Conservation (phyloP, 805 yeast genomes). For the Metschnikowia henanensis region DNA sequence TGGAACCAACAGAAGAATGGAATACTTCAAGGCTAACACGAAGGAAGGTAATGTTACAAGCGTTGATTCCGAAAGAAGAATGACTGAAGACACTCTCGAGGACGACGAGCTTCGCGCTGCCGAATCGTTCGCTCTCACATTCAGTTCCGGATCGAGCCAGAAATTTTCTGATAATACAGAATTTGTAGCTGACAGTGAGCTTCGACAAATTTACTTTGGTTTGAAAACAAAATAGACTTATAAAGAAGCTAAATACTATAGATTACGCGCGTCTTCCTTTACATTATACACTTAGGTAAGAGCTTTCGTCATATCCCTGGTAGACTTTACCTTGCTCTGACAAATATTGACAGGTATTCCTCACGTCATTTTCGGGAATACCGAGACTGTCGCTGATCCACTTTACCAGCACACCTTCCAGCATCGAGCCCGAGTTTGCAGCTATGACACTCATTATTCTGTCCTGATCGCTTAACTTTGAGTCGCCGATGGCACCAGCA, state of each 20-base stretch:
- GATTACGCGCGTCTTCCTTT: too few species aligned
- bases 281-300: conserved; percentile 40
- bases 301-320: conserved; percentile 66
- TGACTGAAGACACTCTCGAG: too few species aligned
- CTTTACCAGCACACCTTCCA: conserved; percentile 73
- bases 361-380: conserved; percentile 49
- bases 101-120: conserved; percentile 19
- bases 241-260: too few species aligned
- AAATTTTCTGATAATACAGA: conserved; percentile 11
- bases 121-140: conserved; percentile 19
- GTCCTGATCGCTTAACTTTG: conserved; percentile 30
- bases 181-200: conserved; percentile 15
- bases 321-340: conserved; percentile 70
- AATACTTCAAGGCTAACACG: conserved; percentile 29
- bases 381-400: conserved; percentile 58
- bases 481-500: conserved; percentile 23
- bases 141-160: conserved; percentile 8
- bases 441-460: conserved; percentile 48
- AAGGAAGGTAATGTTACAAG: conserved; percentile 11
- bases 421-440: conserved; percentile 56
- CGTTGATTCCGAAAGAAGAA: too few species aligned
- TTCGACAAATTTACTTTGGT: conserved; percentile 18
- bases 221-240: background rate
- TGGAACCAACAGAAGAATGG: conserved; percentile 60
- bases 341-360: conserved; percentile 50